These are phyloP conservation scores for Manihot esculenta DNA, from an alignment of 441 rosid species.

Conservation along the genomic window DNA sequence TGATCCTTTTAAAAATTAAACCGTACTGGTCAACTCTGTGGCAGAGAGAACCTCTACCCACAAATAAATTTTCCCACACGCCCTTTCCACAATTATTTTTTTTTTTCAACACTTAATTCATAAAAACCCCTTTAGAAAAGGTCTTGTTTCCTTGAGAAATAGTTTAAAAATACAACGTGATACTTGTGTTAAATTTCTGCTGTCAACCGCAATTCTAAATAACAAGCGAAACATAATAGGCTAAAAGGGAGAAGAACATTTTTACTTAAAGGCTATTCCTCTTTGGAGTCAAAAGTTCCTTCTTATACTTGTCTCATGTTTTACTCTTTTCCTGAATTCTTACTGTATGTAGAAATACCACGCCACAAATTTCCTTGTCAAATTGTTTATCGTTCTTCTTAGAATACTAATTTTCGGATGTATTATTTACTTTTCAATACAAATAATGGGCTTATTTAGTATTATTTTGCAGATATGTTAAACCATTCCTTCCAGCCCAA, in stretches of 20 bases:
- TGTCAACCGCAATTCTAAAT: background rate
- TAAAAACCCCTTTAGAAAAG: no score
- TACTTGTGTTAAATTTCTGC: no score
- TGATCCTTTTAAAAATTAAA: no score
- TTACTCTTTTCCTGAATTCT: background rate
- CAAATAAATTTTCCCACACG: no score
- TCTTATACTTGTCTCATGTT: background rate
- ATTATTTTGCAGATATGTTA: slow-evolving; percentile 71
- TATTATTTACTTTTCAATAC: background rate
- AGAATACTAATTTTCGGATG: background rate
- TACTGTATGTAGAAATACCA: background rate
- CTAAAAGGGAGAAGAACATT: background rate
- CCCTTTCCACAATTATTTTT: no score
- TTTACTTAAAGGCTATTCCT: no score
- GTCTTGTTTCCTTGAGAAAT: background rate
- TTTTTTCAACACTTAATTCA: no score
- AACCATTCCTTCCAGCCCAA: slow-evolving; percentile 86
- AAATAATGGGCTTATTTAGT: slow-evolving; percentile 1
- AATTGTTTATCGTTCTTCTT: background rate
- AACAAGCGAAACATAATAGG: background rate
- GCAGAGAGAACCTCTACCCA: no score
- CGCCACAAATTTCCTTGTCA: background rate
- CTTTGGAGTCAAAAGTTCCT: background rate
- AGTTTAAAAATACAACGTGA: background rate
- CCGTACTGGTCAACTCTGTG: no score